Base-by-base conservation (phyloP, 768 basidiomycete species). In the Leccinum obscurum region DNA sequence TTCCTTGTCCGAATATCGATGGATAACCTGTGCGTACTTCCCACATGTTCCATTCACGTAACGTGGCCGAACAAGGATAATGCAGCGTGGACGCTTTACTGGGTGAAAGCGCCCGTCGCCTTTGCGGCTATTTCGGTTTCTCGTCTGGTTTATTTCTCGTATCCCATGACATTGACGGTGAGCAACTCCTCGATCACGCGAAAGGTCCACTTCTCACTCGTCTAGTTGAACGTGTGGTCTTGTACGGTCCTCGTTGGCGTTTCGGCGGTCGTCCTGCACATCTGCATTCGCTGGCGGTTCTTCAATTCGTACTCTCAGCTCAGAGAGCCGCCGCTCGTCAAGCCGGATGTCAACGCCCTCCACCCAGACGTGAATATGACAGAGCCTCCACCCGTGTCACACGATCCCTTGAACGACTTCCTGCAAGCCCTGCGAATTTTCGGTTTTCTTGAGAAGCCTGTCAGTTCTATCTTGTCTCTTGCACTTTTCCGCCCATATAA, bases 361-460 rank as follows among this genome's bases (percentile, higher is more conserved):
- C 95, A 96, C 76, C 95, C 95, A 2, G 94, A 97, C 71, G 89
- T 96, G 22, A 94, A 94, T 61, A 84, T 88, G 15, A 74, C 80
- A 68, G 87, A 90, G 56, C 79, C 86, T 14, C 84, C 85, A 0
- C 84, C 90, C 13, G 83, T 90, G 1, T 95, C 98, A 71, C 95
- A 96, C 72, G 95, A 96, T 68, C 98, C 98, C 67, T 81, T 98
- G 28, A 96, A 98, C 72, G 97, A 99, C 69, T 98, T 99, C 72
- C 75, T 98, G 57, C 90, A 95, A 66, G 97, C 97, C 11, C 92
- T 99, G 58, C 85, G 95, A 52, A 92, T 99, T 10, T 99, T 99
- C 68, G 97, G 97, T 20, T 98, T 98, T 72, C 78, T 88, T 10
- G 97, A 99, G 77, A 98, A 97, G 76, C 95, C 95, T 0, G 97